phyloP scores from a whole-genome alignment of 164 flowering plant genomes.

The Vitis vinifera region DNA sequence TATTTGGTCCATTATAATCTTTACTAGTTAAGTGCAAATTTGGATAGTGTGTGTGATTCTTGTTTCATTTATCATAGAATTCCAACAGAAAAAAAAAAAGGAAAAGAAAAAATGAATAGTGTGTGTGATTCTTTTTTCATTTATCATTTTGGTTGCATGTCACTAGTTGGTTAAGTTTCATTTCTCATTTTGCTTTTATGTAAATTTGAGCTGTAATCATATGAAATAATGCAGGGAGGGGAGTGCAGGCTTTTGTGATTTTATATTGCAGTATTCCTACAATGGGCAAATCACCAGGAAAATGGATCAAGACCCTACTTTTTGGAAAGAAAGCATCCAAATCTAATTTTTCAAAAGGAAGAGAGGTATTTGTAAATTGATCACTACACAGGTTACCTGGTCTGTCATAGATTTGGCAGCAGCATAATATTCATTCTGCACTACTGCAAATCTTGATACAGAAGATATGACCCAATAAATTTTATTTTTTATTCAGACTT shows the following conservation, averaged over 20 bases:
- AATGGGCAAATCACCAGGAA: slow-evolving; percentile 93
- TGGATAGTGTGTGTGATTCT: no score
- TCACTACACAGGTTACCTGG: neutral
- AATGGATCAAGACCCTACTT: slow-evolving; percentile 83
- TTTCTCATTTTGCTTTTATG: no score
- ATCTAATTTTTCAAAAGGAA: slow-evolving; percentile 50
- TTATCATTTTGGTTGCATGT: no score
- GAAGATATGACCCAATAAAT: neutral
- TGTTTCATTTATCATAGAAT: no score
- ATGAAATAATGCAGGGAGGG: slow-evolving; percentile 15
- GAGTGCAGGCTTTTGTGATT: slow-evolving; percentile 2
- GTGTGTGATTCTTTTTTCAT: no score
- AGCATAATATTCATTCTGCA: neutral
- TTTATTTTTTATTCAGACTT: neutral
- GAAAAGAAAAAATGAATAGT: no score
- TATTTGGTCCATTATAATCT: no score
- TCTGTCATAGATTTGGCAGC: neutral
- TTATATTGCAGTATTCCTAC: slow-evolving; percentile 5
- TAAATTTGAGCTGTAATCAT: neutral
- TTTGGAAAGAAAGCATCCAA: slow-evolving; percentile 83
- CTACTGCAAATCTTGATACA: neutral
- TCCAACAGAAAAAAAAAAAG: no score
- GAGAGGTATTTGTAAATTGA: slow-evolving; percentile 31
- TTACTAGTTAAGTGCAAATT: no score
- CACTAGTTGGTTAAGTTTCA: no score